Conservation (phyloP, 306 rosid genomes). For the Glycine soja region DNA sequence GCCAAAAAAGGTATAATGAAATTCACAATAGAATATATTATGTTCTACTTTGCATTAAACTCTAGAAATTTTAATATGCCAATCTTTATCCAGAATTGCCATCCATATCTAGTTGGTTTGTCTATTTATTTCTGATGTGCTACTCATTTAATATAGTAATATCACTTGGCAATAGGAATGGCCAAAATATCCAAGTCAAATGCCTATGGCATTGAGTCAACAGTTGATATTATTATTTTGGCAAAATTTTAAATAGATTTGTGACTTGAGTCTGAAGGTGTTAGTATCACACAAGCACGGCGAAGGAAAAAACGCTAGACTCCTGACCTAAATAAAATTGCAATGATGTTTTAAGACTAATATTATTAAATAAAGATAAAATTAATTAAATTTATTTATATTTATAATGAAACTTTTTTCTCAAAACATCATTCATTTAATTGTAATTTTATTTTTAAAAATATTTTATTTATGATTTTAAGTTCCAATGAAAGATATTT, state of each 20-base stretch:
- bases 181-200: not conserved
- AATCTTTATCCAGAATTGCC: not conserved
- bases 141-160: not conserved
- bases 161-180: conserved; percentile 1
- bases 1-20: not conserved
- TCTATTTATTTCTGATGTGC: not conserved
- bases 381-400: no score
- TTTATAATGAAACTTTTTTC: no score
- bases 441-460: no score
- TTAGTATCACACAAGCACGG: not conserved
- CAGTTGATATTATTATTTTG: not conserved
- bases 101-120: conserved; percentile 5
- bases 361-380: no score
- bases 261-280: not conserved
- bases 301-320: not conserved
- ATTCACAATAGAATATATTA: not conserved
- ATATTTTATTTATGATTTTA: no score
- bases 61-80: not conserved
- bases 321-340: no score
- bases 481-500: no score
- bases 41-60: conserved; percentile 8
- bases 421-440: no score
- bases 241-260: not conserved
- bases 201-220: not conserved
- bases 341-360: no score